phyloP scores from a whole-genome alignment of 345 rosid genomes.

The Anacardium occidentale region DNA sequence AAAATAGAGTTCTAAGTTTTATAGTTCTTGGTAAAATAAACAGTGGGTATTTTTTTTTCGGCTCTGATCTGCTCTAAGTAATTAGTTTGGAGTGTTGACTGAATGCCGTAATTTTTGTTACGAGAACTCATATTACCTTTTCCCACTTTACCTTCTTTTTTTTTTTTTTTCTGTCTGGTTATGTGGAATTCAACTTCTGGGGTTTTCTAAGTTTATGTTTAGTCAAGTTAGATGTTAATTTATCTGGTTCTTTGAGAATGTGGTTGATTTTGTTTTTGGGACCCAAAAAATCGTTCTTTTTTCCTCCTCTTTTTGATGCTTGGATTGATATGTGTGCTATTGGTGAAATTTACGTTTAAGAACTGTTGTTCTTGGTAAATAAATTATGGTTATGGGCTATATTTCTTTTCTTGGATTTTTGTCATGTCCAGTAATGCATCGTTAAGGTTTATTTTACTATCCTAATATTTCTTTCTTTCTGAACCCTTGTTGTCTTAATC shows the following conservation, averaged over 20 bases:
- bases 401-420: too few species aligned
- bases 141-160: too few species aligned
- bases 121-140: not conserved
- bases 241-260: not conserved
- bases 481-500: not conserved
- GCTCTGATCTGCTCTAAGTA: not conserved
- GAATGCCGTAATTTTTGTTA: not conserved
- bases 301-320: not conserved
- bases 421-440: too few species aligned
- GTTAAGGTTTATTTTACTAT: too few species aligned
- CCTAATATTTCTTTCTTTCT: too few species aligned
- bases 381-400: not conserved
- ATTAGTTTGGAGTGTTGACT: not conserved
- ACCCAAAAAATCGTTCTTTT: conserved; percentile 8
- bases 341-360: not conserved
- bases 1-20: not conserved
- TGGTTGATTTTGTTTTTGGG: not conserved
- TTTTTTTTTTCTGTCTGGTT: too few species aligned
- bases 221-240: not conserved
- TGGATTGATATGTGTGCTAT: not conserved
- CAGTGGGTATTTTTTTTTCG: not conserved
- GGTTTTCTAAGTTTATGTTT: too few species aligned
- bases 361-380: not conserved
- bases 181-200: too few species aligned
- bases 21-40: not conserved